A percentile compares a stretch with the other conserved stretches of the same genome.
Conservation (phyloP, 2,329 filamentous ascomycete genomes). For the Calonectria montana region DNA sequence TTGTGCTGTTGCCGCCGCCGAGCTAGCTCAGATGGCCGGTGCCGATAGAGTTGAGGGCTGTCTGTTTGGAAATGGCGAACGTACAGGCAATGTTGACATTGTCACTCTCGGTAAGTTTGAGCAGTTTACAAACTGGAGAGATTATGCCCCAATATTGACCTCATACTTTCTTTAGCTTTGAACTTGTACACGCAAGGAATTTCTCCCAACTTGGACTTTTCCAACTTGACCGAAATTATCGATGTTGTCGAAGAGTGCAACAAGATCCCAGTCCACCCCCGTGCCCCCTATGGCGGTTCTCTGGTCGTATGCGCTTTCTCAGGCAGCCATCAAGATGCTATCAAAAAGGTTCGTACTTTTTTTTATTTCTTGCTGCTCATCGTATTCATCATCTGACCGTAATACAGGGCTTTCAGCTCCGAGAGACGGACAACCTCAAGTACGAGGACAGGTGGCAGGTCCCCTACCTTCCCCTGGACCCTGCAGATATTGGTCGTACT, state of each 20-base stretch:
- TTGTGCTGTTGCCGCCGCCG: slow-evolving; percentile 88
- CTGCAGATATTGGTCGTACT: slow-evolving; percentile 92
- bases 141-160: not conserved
- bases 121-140: not conserved
- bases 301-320: slow-evolving; percentile 94
- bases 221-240: slow-evolving; percentile 86
- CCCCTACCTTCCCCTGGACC: slow-evolving; percentile 93
- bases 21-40: slow-evolving; percentile 97
- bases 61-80: slow-evolving; percentile 90
- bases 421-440: slow-evolving; percentile 69
- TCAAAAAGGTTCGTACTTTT: slow-evolving; percentile 72
- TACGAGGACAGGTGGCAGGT: slow-evolving; percentile 82
- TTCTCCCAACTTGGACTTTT: slow-evolving; percentile 88
- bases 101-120: slow-evolving; percentile 72
- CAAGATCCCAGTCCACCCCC: slow-evolving; percentile 92
- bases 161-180: slow-evolving; percentile 62
- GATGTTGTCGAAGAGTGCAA: slow-evolving; percentile 91
- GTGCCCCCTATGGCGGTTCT: slow-evolving; percentile 90
- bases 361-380: too few relatives aligned
- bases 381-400: too few relatives aligned
- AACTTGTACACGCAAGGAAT: slow-evolving; percentile 97
- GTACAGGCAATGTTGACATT: slow-evolving; percentile 95
- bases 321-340: slow-evolving; percentile 94
- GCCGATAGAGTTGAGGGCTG: slow-evolving; percentile 96
- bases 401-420: slow-evolving; percentile 72